A percentile compares a stretch with the other conserved stretches of the same genome.
These are phyloP conservation scores for Candida nitratophila DNA, from an alignment of 805 yeast species.

Conservation along the genomic window DNA sequence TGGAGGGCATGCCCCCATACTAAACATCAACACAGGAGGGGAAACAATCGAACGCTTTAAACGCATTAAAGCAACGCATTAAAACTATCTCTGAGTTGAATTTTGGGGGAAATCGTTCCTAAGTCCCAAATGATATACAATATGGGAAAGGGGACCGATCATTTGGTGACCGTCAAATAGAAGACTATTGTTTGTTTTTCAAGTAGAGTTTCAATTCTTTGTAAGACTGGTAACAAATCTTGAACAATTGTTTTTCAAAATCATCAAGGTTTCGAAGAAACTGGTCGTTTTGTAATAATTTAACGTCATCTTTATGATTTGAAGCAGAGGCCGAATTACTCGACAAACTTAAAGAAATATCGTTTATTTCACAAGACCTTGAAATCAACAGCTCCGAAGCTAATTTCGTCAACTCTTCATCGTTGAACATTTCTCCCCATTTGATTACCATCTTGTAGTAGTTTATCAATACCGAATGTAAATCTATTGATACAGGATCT, in stretches of 20 bases:
- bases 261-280: conserved; percentile 69
- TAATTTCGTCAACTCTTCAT: conserved; percentile 49
- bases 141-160: no score
- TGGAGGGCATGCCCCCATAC: no score
- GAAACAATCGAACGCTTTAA: no score
- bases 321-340: conserved; percentile 2
- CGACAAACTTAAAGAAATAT: conserved; percentile 50
- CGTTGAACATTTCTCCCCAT: conserved; percentile 72
- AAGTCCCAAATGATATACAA: no score
- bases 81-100: no score
- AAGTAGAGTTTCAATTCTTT: conserved; percentile 12
- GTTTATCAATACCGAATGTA: conserved; percentile 57
- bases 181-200: neutral
- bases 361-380: conserved; percentile 67
- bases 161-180: no score
- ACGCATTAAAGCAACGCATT: no score
- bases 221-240: conserved; percentile 37
- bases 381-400: conserved; percentile 44
- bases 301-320: neutral
- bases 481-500: conserved; percentile 57
- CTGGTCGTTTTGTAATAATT: conserved; percentile 8
- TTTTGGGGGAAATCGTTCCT: no score
- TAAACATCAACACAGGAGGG: no score
- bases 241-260: conserved; percentile 59
- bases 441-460: conserved; percentile 65